Conservation (phyloP, 306 rosid species). For the Castanea mollissima region DNA sequence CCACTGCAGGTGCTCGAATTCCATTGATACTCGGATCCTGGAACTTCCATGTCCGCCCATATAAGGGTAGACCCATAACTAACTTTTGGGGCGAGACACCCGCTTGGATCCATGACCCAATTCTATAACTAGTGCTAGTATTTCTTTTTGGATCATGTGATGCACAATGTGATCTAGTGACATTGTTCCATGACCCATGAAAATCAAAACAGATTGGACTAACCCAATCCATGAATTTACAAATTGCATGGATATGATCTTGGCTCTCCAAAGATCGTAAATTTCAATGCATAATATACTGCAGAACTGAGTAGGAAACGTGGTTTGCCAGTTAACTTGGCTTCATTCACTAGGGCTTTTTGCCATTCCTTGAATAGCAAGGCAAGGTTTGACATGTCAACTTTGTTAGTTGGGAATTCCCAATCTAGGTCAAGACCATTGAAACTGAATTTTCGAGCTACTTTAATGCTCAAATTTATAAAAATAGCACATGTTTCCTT, state of each 20-base stretch:
- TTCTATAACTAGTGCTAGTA: slow-evolving; percentile 46
- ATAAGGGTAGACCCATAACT: slow-evolving; percentile 71
- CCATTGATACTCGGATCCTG: slow-evolving; percentile 37
- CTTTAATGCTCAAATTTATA: too few relatives aligned
- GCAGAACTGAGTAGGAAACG: slow-evolving; percentile 61
- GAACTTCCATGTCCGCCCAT: slow-evolving; percentile 67
- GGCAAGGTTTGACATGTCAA: slow-evolving; percentile 59
- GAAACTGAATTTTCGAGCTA: too few relatives aligned
- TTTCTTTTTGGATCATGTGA: slow-evolving; percentile 42
- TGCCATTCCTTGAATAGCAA: slow-evolving; percentile 50
- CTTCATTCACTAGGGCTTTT: slow-evolving; percentile 35
- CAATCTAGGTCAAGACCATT: too few relatives aligned
- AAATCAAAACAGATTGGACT: slow-evolving; percentile 79
- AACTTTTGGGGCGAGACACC: slow-evolving; percentile 52
- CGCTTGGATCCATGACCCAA: slow-evolving; percentile 59
- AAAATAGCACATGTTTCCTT: too few relatives aligned
- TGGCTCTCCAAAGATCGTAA: slow-evolving; percentile 14
- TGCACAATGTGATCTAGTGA: slow-evolving; percentile 54
- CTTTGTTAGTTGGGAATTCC: too few relatives aligned
- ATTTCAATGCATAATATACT: slow-evolving; percentile 48
- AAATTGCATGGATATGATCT: slow-evolving; percentile 55
- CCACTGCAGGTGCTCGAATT: slow-evolving; percentile 47
- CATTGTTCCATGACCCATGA: slow-evolving; percentile 62
- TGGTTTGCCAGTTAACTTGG: slow-evolving; percentile 13
- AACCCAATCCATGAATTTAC: slow-evolving; percentile 54